Evolutionary conservation across 495 filamentous ascomycete species (phyloP).

Genomic region (Penicillium manginii): DNA sequence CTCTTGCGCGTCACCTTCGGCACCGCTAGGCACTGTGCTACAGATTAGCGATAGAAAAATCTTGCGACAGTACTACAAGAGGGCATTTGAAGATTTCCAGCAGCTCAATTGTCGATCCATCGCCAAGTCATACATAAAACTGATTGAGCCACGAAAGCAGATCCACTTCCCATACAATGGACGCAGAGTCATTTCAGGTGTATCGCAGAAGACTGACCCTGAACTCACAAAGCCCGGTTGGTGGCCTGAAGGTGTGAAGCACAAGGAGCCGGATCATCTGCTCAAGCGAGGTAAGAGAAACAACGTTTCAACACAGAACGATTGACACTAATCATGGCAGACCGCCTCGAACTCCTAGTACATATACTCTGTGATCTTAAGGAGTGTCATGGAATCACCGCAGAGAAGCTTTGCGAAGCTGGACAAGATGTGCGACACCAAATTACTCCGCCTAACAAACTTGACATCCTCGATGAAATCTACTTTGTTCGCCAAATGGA

Average conservation of each 20-base stretch:
- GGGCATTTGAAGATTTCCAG: conserved; percentile 47
- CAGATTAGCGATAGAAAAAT: conserved; percentile 59
- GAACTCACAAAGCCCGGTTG: conserved; percentile 64
- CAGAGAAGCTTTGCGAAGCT: conserved; percentile 46
- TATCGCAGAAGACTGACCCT: conserved; percentile 42
- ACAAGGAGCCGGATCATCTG: conserved; percentile 82
- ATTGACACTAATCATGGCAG: conserved; percentile 33
- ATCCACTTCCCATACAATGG: conserved; percentile 78
- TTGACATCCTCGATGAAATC: conserved; percentile 62
- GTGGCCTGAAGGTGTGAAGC: conserved; percentile 75
- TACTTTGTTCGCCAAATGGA: conserved; percentile 68
- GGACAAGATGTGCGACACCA: conserved; percentile 46
- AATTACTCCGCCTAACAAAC: conserved; percentile 36
- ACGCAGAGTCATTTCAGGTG: conserved; percentile 47
- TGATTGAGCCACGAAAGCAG: conserved; percentile 88
- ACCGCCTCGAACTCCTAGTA: conserved; percentile 61
- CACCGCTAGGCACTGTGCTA: conserved; percentile 41
- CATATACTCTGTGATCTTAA: conserved; percentile 61
- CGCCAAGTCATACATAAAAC: conserved; percentile 79
- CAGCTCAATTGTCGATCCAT: conserved; percentile 56
- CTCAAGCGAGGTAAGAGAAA: conserved; percentile 64
- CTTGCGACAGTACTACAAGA: conserved; percentile 66
- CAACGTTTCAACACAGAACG: background rate
- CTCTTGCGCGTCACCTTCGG: conserved; percentile 29
- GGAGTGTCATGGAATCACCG: conserved; percentile 44